These are phyloP conservation scores for Pleoardoris graminearum DNA, from an alignment of 2,329 filamentous ascomycete species.

Conservation along the genomic window DNA sequence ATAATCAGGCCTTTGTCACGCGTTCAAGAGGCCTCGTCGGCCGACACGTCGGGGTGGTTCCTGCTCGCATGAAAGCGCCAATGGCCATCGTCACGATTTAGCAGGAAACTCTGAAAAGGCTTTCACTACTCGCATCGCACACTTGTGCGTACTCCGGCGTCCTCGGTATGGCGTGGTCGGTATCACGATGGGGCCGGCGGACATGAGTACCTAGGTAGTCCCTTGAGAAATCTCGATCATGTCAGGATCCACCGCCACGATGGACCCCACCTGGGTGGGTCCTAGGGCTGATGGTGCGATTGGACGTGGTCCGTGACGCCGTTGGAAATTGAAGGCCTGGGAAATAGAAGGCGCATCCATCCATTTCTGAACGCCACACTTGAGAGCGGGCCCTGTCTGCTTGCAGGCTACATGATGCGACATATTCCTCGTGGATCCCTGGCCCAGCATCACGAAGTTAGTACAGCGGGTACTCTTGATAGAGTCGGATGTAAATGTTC, in stretches of 20 bases:
- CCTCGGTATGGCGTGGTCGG: neutral
- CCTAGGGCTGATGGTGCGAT: conserved; percentile 7
- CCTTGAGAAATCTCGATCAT: neutral
- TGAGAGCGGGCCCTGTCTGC: no score
- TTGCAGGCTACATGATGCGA: neutral
- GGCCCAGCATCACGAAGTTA: no score
- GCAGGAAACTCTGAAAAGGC: neutral
- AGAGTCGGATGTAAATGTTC: neutral
- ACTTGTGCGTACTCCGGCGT: neutral
- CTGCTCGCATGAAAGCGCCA: neutral
- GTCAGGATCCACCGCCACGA: neutral
- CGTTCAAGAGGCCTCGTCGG: neutral
- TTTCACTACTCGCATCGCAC: neutral
- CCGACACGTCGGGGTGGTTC: neutral
- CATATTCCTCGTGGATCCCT: neutral
- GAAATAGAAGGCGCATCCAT: neutral
- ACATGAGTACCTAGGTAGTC: conserved; percentile 21
- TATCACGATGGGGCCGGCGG: neutral
- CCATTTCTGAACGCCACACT: no score
- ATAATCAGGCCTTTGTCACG: neutral
- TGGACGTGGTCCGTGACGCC: neutral
- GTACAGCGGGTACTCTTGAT: neutral
- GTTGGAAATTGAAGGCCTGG: conserved; percentile 2
- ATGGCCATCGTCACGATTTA: neutral
- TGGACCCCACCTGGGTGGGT: conserved; percentile 8